Conservation (phyloP, 2,329 filamentous ascomycete genomes). For the Neofusicoccum sp. region DNA sequence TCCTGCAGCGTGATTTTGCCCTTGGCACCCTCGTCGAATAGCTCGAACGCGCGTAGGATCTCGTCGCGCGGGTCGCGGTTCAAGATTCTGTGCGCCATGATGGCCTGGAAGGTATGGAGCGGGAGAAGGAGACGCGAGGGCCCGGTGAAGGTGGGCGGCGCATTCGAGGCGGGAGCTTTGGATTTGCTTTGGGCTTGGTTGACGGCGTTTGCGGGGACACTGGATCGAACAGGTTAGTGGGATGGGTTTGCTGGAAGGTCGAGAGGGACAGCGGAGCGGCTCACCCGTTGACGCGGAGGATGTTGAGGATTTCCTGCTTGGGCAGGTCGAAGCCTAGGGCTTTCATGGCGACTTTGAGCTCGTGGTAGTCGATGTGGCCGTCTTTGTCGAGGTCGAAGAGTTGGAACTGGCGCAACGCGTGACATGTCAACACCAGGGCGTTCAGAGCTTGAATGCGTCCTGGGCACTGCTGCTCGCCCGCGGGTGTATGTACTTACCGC, state of each 20-base stretch:
- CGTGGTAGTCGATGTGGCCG: slow-evolving; percentile 91
- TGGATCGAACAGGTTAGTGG: slow-evolving; percentile 34
- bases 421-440: slow-evolving; percentile 3
- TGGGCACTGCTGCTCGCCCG: not conserved
- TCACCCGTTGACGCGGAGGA: slow-evolving; percentile 74
- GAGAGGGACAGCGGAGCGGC: slow-evolving; percentile 39
- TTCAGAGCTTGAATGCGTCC: not conserved
- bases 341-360: slow-evolving; percentile 94
- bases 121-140: slow-evolving; percentile 67
- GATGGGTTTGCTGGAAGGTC: slow-evolving; percentile 19
- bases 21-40: slow-evolving; percentile 92
- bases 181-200: slow-evolving; percentile 51
- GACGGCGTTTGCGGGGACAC: slow-evolving; percentile 23
- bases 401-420: too few species aligned
- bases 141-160: slow-evolving; percentile 31
- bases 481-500: slow-evolving; percentile 60
- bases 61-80: slow-evolving; percentile 86
- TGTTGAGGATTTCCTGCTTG: slow-evolving; percentile 77
- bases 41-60: slow-evolving; percentile 82
- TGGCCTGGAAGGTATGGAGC: slow-evolving; percentile 68
- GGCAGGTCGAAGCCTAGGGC: slow-evolving; percentile 90
- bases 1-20: slow-evolving; percentile 88
- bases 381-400: slow-evolving; percentile 98
- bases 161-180: slow-evolving; percentile 4
- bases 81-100: slow-evolving; percentile 75